These are phyloP conservation scores for Lactarius indigo DNA, from an alignment of 768 basidiomycete species.

Conservation along the genomic window DNA sequence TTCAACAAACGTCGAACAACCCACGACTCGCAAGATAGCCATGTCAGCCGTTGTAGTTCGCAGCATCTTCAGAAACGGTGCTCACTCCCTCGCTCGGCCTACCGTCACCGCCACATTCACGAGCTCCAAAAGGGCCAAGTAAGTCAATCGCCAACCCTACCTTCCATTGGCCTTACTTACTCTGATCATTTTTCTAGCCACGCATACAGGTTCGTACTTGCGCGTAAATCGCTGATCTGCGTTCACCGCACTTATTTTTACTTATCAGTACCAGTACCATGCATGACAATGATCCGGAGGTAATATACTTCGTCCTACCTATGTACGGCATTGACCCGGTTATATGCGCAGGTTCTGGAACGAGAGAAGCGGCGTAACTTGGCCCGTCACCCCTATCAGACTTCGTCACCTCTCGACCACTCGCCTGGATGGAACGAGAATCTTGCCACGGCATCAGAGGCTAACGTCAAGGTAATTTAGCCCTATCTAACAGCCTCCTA, in stretches of 20 bases:
- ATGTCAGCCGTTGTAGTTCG: constrained; percentile 16
- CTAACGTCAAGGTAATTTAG: constrained; percentile 51
- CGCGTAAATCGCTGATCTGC: not conserved
- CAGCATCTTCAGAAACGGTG: constrained; percentile 23
- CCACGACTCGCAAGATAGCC: not conserved
- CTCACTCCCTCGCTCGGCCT: constrained; percentile 22
- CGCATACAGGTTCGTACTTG: constrained; percentile 19
- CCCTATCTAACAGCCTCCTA: not conserved
- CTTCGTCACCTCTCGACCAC: constrained; percentile 44
- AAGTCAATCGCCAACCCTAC: not conserved
- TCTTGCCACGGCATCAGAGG: constrained; percentile 63
- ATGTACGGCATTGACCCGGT: not conserved
- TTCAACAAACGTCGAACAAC: not conserved
- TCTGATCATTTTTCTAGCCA: constrained; percentile 2
- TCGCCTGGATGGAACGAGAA: constrained; percentile 73
- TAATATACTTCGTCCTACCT: constrained; percentile 27
- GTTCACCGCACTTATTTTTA: not conserved
- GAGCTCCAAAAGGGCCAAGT: constrained; percentile 7
- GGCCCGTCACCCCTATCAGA: constrained; percentile 41
- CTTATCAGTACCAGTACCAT: constrained; percentile 39
- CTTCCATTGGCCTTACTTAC: not conserved
- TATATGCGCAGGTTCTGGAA: constrained; percentile 42
- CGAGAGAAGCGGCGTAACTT: constrained; percentile 52
- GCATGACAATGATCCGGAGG: constrained; percentile 58
- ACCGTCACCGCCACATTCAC: constrained; percentile 9